These are phyloP conservation scores for Flammula alnicola DNA, from an alignment of 1,284 basidiomycete genomes.

Conservation along the genomic window DNA sequence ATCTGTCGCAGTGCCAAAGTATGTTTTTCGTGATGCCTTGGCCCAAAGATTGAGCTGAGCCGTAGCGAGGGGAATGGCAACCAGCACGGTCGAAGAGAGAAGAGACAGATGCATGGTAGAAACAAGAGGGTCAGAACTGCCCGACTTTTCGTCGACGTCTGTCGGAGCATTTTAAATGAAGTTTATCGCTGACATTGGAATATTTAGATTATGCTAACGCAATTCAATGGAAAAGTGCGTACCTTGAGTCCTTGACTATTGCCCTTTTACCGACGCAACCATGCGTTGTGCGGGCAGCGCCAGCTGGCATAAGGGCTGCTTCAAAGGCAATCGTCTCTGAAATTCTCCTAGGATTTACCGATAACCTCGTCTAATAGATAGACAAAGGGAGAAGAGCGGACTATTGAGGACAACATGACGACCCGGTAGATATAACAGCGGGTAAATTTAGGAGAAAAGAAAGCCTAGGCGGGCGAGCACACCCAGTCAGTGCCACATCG, in stretches of 20 bases:
- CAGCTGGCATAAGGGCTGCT: conserved; percentile 2
- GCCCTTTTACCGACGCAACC: neutral
- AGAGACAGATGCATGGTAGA: conserved; percentile 9
- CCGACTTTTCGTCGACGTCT: neutral
- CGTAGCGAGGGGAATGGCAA: conserved; percentile 5
- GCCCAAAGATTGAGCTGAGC: conserved; percentile 9
- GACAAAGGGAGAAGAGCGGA: neutral
- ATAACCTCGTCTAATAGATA: neutral
- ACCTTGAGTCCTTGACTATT: neutral
- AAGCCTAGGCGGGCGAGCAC: neutral
- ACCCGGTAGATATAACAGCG: neutral
- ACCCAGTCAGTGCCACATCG: neutral
- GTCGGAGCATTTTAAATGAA: neutral
- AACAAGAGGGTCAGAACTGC: neutral
- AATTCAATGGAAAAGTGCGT: no score
- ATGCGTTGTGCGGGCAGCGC: neutral
- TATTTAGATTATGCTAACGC: neutral
- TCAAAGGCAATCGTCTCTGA: no score
- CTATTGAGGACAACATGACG: no score
- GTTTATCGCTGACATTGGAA: neutral
- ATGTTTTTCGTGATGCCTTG: conserved; percentile 5
- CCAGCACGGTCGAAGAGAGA: conserved; percentile 4
- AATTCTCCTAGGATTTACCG: conserved; percentile 3
- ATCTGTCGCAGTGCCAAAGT: conserved; percentile 11
- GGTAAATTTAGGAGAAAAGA: neutral